phyloP scores from a whole-genome alignment of 495 filamentous ascomycete species.

The Geoglossum glabrum region DNA sequence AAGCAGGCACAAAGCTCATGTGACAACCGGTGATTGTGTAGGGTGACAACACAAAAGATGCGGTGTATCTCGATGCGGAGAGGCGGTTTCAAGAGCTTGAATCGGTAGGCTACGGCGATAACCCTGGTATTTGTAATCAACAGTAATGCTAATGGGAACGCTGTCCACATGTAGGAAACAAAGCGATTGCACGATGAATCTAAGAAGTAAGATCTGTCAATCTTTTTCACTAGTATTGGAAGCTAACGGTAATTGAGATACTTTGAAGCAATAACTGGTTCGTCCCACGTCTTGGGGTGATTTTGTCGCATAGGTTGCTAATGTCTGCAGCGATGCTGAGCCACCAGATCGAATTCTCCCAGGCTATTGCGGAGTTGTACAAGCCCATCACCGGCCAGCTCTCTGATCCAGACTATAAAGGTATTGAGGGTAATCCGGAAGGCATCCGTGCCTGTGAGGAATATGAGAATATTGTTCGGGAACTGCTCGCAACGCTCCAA shows the following conservation, averaged over 20 bases:
- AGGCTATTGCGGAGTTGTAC: constrained; percentile 89
- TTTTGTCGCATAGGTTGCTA: constrained; percentile 4
- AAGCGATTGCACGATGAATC: constrained; percentile 91
- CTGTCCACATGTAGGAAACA: constrained; percentile 37
- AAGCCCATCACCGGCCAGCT: constrained; percentile 92
- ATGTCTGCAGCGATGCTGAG: constrained; percentile 57
- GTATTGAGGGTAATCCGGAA: constrained; percentile 72
- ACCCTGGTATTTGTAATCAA: neutral
- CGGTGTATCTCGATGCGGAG: constrained; percentile 87
- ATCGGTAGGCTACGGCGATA: constrained; percentile 17
- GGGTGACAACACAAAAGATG: constrained; percentile 82
- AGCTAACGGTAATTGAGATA: constrained; percentile 26
- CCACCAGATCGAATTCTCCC: constrained; percentile 97
- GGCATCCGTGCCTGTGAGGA: constrained; percentile 92
- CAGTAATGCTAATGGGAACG: neutral
- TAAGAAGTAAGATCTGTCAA: constrained; percentile 37
- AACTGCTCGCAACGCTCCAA: constrained; percentile 67
- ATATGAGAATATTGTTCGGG: constrained; percentile 79
- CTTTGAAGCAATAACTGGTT: constrained; percentile 87
- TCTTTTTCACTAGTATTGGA: neutral
- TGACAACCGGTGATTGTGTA: constrained; percentile 7
- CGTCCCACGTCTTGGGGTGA: neutral
- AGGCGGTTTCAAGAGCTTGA: constrained; percentile 88
- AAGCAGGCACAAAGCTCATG: neutral
- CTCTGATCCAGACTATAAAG: constrained; percentile 73